These are phyloP conservation scores for Pelargonium cotyledonis DNA, from an alignment of 441 rosid genomes.

Conservation along the genomic window DNA sequence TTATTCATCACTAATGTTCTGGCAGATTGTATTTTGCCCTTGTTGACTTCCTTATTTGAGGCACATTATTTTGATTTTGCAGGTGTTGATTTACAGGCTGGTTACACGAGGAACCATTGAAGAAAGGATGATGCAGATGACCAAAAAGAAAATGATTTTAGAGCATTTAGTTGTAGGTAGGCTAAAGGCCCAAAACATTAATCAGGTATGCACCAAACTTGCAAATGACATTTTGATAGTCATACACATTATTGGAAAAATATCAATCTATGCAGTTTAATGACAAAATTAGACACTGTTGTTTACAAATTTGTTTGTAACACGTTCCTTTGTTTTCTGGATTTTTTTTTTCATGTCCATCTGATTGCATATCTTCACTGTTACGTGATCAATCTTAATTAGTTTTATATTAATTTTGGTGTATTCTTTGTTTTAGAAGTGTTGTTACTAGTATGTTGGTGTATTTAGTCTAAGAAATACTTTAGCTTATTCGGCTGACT, in stretches of 20 bases:
- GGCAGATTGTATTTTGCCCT: constrained; percentile 2
- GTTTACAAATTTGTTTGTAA: background rate
- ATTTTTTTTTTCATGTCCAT: background rate
- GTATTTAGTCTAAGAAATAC: background rate
- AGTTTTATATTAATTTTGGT: background rate
- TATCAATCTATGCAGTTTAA: background rate
- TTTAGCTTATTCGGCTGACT: background rate
- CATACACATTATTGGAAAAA: background rate
- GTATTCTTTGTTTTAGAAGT: background rate
- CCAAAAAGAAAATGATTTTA: constrained; percentile 97
- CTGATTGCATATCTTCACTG: background rate
- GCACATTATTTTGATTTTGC: constrained; percentile 23
- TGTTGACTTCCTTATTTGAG: constrained; percentile 9
- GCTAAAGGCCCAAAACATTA: constrained; percentile 90
- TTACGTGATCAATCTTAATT: background rate
- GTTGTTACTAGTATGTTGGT: background rate
- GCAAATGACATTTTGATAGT: background rate
- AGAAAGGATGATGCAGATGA: constrained; percentile 98
- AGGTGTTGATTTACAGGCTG: constrained; percentile 97
- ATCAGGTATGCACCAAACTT: constrained; percentile 58
- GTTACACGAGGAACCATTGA: constrained; percentile 87
- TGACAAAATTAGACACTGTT: background rate
- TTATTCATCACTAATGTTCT: constrained; percentile 14
- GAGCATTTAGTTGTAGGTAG: constrained; percentile 99
- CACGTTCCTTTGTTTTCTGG: background rate